Base-by-base conservation (phyloP, 1,284 basidiomycete genomes). In the Ceratorhiza oryzae-sativae region DNA sequence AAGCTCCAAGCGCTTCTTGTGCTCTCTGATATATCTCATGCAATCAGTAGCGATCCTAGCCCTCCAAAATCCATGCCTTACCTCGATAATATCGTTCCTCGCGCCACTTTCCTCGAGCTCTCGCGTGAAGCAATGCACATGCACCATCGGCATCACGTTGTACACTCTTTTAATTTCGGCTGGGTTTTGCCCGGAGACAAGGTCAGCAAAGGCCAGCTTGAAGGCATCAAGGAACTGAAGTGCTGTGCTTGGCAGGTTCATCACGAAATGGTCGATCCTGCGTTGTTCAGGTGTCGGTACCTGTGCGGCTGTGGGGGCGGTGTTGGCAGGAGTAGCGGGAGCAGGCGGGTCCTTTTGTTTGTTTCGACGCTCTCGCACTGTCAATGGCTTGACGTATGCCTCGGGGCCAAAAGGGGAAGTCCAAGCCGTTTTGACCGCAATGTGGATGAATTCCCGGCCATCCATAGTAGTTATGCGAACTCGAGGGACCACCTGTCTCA, bases 81-180 rank as follows among this genome's bases (percentile, higher is more conserved):
- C 95, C 85, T 89, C 81, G 74, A 85, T 86, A 77, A 98, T 94
- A 80, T 98, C 95, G 71, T 75, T 80, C 77, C 88, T 84, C 4
- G 93, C 94, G 53, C 82, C 83, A 23, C 85, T 86, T 42, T 78
- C 80, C 65, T 95, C 93, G n/a, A 89, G 78, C 79, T 95, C 92
- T 74, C 94, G 90, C 45, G 95, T 95, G 80, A 99, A 99, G 82
- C 95, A 98, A 80, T 99, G 92, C 74, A 94, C 96, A 79, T 99
- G 97, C 8, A 99, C 86, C 85, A 94, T 87, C 0, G 97, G 97
- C 88, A 94, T 89, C 55, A 72, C 76, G 18, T 20, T 23, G 27
- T 68, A 68, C 5, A 68, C 65, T 9, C n/a, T 32, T 20, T 27
- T 10, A 9, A 46, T 53, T 20, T 68, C 65, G n/a, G 82, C 80